Evolutionary conservation across 2,329 filamentous ascomycete species (phyloP).

Genomic region (Neofusicoccum laricinum): DNA sequence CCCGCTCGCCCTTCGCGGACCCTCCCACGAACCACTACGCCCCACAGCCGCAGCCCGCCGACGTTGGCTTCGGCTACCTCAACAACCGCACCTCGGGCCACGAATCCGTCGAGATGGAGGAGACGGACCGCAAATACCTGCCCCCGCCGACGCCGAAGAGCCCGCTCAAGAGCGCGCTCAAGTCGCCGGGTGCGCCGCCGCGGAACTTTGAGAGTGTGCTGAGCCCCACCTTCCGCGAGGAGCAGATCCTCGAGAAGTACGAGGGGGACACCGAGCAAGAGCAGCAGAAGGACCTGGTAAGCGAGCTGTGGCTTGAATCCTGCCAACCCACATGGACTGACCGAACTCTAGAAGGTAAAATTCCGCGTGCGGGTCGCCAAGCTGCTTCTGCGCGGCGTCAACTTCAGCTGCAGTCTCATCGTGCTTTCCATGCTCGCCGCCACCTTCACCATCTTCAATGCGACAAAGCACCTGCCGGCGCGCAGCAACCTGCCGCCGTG

Average conservation of each 20-base stretch:
- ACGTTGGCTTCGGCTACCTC: constrained; percentile 93
- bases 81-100: constrained; percentile 46
- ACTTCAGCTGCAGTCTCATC: constrained; percentile 95
- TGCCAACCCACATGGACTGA: constrained; percentile 30
- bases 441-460: constrained; percentile 90
- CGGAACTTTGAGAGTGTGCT: constrained; percentile 68
- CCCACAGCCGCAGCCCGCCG: constrained; percentile 70
- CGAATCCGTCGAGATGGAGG: constrained; percentile 50
- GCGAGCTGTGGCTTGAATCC: constrained; percentile 35
- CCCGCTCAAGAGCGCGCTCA: constrained; percentile 82
- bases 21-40: constrained; percentile 56
- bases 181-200: constrained; percentile 76
- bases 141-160: constrained; percentile 66
- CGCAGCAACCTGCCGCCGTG: constrained; percentile 83
- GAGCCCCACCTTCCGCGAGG: constrained; percentile 88
- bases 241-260: constrained; percentile 80
- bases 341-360: constrained; percentile 74
- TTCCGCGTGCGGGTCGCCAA: constrained; percentile 88
- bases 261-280: constrained; percentile 80
- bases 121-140: constrained; percentile 46
- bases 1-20: constrained; percentile 57
- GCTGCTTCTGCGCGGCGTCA: constrained; percentile 89
- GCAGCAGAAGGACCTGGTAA: constrained; percentile 82
- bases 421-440: constrained; percentile 85
- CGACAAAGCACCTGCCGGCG: constrained; percentile 70